Evolutionary conservation across 139 green algal genomes (phyloP), one percentile per base, ranked within the genome.

Genomic region (Chloropicon primus): DNA sequence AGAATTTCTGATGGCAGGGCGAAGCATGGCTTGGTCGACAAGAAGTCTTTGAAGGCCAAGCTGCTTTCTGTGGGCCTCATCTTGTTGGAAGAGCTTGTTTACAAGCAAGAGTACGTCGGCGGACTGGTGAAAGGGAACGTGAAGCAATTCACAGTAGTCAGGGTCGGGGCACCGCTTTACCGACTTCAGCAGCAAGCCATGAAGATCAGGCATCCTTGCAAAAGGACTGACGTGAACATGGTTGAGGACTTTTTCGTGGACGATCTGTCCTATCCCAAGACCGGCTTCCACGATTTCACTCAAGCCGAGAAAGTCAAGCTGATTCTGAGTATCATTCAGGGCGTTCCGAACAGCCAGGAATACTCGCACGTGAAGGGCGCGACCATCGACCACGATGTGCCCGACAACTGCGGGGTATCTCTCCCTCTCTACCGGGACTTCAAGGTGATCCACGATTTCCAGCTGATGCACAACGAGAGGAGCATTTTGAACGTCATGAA

Each of bases 181-280:
- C 75, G 80, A 2, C 76, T 84, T 22, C 80, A 84, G 76, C 80
- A 79, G 29, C 75, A 84, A 72, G 80, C 80, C 28, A 76, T 71
- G 80, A 72, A 73, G 71, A 80, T 84, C 75, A 76, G 80, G 24
- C 25, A 78, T 1, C 71, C 71, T 5, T 28, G 24, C 71, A 26
- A 76, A 3, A 71, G 62, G 28, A 54, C 24, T 2, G 80, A 81
- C 73, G 21, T 78, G 24, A 54, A 76, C 72, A n/a, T 22, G 22
- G 26, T 72, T 21, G 78, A 82, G 78, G 78, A 82, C 28, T 82
- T 82, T 29, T 82, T 75, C 78, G 23, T 82, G 73, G 78, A 82
- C 78, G 26, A 82, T n/a, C 25, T 22, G 2, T 72, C 28, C 73
- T 82, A 79, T 54, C 78, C 78, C 73, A 25, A 78, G 28, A 74